Conservation (phyloP, 2,329 filamentous ascomycete genomes). For the Aureobasidium sp. region DNA sequence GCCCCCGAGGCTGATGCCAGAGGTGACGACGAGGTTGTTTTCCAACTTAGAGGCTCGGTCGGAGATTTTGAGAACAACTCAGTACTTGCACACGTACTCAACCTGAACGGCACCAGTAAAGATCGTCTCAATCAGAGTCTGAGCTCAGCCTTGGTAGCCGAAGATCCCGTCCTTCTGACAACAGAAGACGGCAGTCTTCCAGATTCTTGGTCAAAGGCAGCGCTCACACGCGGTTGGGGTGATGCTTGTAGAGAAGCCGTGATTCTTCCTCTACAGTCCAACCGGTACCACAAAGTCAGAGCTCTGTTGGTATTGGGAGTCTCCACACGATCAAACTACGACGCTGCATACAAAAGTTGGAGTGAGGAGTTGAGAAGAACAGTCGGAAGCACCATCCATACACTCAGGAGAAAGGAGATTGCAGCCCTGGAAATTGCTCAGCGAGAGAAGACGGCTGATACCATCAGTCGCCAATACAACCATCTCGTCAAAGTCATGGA, state of each 20-base stretch:
- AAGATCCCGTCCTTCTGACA: not conserved
- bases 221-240: not conserved
- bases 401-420: not conserved
- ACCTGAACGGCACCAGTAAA: not conserved
- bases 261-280: not conserved
- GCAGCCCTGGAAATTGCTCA: not conserved
- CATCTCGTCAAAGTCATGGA: constrained; percentile 17
- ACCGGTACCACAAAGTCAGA: not conserved
- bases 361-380: not conserved
- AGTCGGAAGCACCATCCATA: not conserved
- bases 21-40: not conserved
- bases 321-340: not conserved
- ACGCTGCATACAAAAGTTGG: not conserved
- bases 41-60: not conserved
- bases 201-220: not conserved
- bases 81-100: not conserved
- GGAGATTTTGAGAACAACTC: not conserved
- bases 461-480: constrained; percentile 10
- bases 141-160: not conserved
- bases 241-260: constrained; percentile 1
- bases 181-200: not conserved
- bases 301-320: not conserved
- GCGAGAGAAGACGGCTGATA: constrained; percentile 12
- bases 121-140: not conserved
- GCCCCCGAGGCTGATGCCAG: not conserved